These are phyloP conservation scores for Endocladia muricata DNA, from an alignment of 31 red algal genomes.

Conservation along the genomic window DNA sequence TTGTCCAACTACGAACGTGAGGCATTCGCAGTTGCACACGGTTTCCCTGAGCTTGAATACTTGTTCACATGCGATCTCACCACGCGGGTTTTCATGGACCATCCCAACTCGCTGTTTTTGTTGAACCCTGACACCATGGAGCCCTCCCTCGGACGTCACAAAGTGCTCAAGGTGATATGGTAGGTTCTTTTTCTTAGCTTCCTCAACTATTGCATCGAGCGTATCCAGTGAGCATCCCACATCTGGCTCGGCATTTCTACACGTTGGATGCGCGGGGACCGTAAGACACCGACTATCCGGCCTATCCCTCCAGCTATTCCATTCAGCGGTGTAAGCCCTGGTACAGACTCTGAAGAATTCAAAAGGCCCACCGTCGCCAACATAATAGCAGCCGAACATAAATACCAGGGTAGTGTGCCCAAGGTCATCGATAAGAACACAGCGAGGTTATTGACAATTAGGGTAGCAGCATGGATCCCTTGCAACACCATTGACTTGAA, in stretches of 20 bases:
- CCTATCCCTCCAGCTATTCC: background rate
- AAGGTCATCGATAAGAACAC: background rate
- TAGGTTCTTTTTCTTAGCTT: background rate
- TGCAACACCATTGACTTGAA: background rate
- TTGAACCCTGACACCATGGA: slow-evolving; percentile 9
- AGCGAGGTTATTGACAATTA: background rate
- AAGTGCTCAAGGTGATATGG: slow-evolving; percentile 8
- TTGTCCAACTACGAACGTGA: slow-evolving; percentile 12
- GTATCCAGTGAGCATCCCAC: background rate
- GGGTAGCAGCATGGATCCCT: background rate
- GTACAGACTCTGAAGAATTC: background rate
- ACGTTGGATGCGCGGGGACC: background rate
- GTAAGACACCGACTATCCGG: background rate
- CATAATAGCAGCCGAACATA: background rate
- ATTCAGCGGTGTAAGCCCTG: background rate
- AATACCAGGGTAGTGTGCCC: background rate
- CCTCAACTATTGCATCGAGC: slow-evolving; percentile 14
- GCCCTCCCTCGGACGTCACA: background rate
- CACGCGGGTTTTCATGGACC: slow-evolving; percentile 11
- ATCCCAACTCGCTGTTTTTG: background rate
- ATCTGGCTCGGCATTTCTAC: slow-evolving; percentile 5
- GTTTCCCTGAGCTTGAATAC: background rate
- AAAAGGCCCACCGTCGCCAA: background rate
- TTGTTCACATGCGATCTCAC: background rate
- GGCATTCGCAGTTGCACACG: slow-evolving; percentile 3